Conservation (phyloP, 2,329 filamentous ascomycete genomes). For the Apiospora rasikravindrae region DNA sequence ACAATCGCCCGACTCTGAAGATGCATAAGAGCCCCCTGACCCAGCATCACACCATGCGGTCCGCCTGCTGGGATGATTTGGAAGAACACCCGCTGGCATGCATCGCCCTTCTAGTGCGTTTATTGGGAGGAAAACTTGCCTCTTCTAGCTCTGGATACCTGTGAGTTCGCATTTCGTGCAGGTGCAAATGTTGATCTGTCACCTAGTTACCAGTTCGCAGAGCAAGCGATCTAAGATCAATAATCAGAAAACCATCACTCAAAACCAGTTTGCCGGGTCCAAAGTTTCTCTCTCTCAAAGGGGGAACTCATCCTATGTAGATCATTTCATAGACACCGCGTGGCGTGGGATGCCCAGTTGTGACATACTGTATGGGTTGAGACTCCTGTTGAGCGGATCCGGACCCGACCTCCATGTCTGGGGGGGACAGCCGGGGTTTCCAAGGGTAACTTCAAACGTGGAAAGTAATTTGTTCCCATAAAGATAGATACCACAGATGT, state of each 20-base stretch:
- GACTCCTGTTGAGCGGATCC: neutral
- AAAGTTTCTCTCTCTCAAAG: neutral
- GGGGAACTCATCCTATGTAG: neutral
- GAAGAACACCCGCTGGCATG: constrained; percentile 15
- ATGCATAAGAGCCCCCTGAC: neutral
- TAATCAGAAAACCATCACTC: neutral
- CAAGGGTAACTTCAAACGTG: neutral
- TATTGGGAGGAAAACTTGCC: neutral
- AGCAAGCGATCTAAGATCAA: neutral
- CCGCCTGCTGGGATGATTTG: constrained; percentile 7
- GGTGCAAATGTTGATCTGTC: neutral
- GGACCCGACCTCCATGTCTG: neutral
- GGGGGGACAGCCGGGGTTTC: neutral
- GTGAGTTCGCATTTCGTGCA: neutral
- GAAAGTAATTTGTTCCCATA: constrained; percentile 4
- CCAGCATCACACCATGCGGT: neutral
- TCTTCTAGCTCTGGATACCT: neutral
- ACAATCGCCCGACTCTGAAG: too few species aligned
- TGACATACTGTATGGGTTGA: neutral
- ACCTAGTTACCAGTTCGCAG: neutral
- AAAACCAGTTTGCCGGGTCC: neutral
- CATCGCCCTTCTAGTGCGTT: neutral
- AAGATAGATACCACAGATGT: neutral
- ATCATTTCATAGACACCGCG: neutral
- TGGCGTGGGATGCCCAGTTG: neutral